phyloP scores from a whole-genome alignment of 2,329 filamentous ascomycete species.

The Colletotrichum lindemuthianum region DNA sequence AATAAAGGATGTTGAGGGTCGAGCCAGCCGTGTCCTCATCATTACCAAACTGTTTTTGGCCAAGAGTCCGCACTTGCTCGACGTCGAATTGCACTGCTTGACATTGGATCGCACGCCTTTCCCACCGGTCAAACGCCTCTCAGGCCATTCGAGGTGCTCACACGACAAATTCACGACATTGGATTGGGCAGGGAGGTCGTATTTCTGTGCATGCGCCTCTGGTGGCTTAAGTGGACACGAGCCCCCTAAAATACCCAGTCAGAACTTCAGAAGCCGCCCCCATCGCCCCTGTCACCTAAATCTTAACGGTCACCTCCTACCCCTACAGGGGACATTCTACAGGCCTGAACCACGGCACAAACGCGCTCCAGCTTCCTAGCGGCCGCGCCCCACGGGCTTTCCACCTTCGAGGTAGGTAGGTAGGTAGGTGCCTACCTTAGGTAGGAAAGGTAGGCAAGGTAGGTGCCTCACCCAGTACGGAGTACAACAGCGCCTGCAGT shows the following conservation, averaged over 20 bases:
- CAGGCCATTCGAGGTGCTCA: constrained; percentile 27
- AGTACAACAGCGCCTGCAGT: background rate
- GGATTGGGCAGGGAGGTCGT: constrained; percentile 30
- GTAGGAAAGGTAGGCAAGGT: no score
- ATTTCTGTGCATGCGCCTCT: constrained; percentile 31
- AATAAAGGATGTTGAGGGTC: no score
- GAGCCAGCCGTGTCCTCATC: no score
- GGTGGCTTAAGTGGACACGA: constrained; percentile 32
- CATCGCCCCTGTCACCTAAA: constrained; percentile 16
- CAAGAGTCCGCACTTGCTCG: background rate
- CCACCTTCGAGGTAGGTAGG: constrained; percentile 6
- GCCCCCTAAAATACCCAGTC: constrained; percentile 28
- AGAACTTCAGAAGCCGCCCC: constrained; percentile 29
- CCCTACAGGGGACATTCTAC: constrained; percentile 17
- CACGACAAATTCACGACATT: constrained; percentile 29
- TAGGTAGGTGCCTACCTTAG: no score
- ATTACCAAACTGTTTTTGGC: background rate
- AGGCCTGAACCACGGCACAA: constrained; percentile 19
- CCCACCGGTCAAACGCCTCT: constrained; percentile 10
- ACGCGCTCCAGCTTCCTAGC: constrained; percentile 16
- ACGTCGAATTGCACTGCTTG: background rate
- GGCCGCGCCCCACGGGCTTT: constrained; percentile 33
- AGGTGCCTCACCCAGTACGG: no score
- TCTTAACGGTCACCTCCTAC: constrained; percentile 12
- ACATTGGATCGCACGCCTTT: background rate